A percentile compares a stretch with the other conserved stretches of the same genome.
phyloP scores from a whole-genome alignment of 208 protist species.

The Crithidia brevicula region DNA sequence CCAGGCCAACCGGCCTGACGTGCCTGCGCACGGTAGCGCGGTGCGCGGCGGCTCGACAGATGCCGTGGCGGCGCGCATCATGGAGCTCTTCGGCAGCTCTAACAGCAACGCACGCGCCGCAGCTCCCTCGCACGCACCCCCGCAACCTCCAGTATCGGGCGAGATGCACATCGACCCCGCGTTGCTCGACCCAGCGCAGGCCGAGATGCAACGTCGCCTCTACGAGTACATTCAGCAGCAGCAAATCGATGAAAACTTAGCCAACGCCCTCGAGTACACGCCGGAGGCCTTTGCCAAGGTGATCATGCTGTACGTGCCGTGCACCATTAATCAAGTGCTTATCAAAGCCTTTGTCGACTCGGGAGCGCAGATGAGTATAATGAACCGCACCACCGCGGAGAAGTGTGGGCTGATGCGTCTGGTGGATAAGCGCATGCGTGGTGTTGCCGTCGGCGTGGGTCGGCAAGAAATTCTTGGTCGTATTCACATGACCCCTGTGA shows the following conservation, averaged over 20 bases:
- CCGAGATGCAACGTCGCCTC: constrained; percentile 72
- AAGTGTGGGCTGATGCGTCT: constrained; percentile 88
- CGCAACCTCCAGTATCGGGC: not conserved
- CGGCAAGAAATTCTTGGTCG: constrained; percentile 89
- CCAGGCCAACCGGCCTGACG: too few species aligned
- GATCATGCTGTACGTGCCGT: constrained; percentile 94
- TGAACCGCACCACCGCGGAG: constrained; percentile 82
- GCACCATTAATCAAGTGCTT: constrained; percentile 85
- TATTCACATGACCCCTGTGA: constrained; percentile 87
- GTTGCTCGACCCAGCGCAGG: constrained; percentile 52
- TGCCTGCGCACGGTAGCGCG: not conserved
- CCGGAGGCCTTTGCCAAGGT: constrained; percentile 93
- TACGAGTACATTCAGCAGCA: constrained; percentile 82
- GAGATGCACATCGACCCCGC: not conserved
- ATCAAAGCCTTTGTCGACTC: constrained; percentile 97
- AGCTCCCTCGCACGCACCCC: not conserved
- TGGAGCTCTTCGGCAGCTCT: not conserved
- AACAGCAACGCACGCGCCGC: constrained; percentile 6
- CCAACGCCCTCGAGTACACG: constrained; percentile 92
- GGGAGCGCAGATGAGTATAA: constrained; percentile 85
- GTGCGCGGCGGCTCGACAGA: not conserved
- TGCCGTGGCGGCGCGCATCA: not conserved
- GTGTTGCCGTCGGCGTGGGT: constrained; percentile 92
- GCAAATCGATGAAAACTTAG: constrained; percentile 92
- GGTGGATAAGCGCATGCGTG: constrained; percentile 84